These are phyloP conservation scores for Berkeleyomyces rouxiae DNA, from an alignment of 2,329 filamentous ascomycete genomes.

Conservation along the genomic window DNA sequence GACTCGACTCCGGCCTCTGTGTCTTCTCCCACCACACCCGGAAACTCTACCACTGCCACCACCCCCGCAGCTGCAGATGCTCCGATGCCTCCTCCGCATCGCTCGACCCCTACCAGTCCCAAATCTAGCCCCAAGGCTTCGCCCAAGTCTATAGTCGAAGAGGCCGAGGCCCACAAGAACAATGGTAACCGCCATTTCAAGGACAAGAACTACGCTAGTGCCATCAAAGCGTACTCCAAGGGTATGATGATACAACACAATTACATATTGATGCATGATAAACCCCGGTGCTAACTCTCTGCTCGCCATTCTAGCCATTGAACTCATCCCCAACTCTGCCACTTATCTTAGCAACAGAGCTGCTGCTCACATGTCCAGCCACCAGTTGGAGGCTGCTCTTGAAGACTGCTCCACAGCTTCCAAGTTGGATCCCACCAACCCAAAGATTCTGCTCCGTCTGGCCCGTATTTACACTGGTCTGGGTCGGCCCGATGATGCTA, in stretches of 20 bases:
- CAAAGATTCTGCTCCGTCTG: constrained; percentile 75
- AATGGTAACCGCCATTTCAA: constrained; percentile 96
- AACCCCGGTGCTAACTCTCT: background rate
- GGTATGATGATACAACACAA: constrained; percentile 34
- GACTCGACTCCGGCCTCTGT: constrained; percentile 39
- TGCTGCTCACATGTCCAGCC: constrained; percentile 81
- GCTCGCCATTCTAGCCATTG: constrained; percentile 54
- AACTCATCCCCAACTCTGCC: constrained; percentile 66
- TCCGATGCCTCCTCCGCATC: constrained; percentile 57
- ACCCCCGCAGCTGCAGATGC: constrained; percentile 23
- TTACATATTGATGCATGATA: background rate
- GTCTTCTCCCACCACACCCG: constrained; percentile 21
- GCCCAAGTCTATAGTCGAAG: constrained; percentile 40
- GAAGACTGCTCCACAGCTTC: constrained; percentile 74
- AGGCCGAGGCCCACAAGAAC: constrained; percentile 83
- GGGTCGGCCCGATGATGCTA: constrained; percentile 71
- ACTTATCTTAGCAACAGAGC: constrained; percentile 92
- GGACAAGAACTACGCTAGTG: constrained; percentile 72
- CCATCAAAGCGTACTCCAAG: constrained; percentile 88
- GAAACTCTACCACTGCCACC: constrained; percentile 15
- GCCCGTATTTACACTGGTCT: constrained; percentile 80
- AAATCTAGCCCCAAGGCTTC: constrained; percentile 45
- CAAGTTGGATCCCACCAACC: constrained; percentile 67
- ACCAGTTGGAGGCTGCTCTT: constrained; percentile 60
- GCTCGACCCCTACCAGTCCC: constrained; percentile 32